Percentiles rank a stretch among this genome's conserved stretches.
Conservation (phyloP, 768 basidiomycete species). For the Galerina sulciceps region DNA sequence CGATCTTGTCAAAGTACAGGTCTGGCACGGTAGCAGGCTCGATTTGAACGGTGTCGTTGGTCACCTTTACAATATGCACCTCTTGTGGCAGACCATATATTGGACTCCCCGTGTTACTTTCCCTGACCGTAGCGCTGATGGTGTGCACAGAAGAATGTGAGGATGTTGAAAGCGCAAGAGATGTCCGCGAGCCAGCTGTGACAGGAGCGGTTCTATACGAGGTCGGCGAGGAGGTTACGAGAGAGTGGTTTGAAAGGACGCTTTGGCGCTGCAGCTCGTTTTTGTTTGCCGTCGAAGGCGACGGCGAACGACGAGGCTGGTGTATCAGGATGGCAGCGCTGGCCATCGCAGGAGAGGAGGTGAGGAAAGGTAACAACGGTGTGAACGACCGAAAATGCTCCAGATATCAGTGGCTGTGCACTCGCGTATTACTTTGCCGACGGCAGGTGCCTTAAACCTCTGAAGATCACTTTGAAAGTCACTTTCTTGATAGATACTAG, state of each 20-base stretch:
- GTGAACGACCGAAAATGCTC: slow-evolving; percentile 6
- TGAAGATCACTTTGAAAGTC: too few species aligned
- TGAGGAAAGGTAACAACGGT: background rate
- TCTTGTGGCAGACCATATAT: slow-evolving; percentile 39
- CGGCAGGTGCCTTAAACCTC: background rate
- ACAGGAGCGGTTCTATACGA: slow-evolving; percentile 40
- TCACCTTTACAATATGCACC: slow-evolving; percentile 58
- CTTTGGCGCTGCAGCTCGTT: slow-evolving; percentile 20
- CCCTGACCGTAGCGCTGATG: slow-evolving; percentile 15
- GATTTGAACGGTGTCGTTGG: slow-evolving; percentile 48
- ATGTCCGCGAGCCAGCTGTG: slow-evolving; percentile 21
- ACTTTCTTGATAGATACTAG: too few species aligned
- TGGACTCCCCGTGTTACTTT: background rate
- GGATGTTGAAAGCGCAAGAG: slow-evolving; percentile 15
- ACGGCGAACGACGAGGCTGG: slow-evolving; percentile 28
- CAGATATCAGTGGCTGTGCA: slow-evolving; percentile 9
- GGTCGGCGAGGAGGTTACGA: slow-evolving; percentile 11
- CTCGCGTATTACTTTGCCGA: background rate
- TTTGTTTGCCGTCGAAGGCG: slow-evolving; percentile 22
- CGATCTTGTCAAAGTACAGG: slow-evolving; percentile 37
- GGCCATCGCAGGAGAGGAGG: slow-evolving; percentile 9
- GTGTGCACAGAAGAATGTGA: slow-evolving; percentile 41
- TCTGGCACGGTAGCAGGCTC: slow-evolving; percentile 39
- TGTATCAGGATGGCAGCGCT: slow-evolving; percentile 16
- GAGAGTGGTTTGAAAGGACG: slow-evolving; percentile 15